A percentile compares a stretch with the other conserved stretches of the same genome.
Conservation (phyloP, 257 asterid genomes). For the Lycium barbarum region DNA sequence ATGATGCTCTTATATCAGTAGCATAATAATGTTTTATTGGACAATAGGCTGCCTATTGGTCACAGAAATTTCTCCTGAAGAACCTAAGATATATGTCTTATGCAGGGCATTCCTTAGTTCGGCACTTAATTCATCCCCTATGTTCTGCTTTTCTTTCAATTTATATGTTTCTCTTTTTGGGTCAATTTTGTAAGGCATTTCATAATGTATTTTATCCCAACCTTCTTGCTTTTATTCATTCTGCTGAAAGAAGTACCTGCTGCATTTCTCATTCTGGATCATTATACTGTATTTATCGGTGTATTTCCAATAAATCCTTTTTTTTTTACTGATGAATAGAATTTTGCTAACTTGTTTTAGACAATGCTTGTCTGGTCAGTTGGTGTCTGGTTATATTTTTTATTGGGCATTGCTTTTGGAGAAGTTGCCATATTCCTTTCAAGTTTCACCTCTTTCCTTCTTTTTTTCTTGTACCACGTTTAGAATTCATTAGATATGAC, state of each 20-base stretch:
- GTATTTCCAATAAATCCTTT: background rate
- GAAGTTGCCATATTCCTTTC: background rate
- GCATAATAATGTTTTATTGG: constrained; percentile 9
- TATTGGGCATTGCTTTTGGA: background rate
- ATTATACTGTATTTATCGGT: background rate
- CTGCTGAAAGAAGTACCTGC: background rate
- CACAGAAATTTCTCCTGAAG: background rate
- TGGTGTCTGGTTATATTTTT: background rate
- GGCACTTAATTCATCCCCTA: background rate
- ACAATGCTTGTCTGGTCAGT: background rate
- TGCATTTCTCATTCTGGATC: background rate
- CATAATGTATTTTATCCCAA: background rate
- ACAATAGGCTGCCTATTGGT: background rate
- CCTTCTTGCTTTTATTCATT: background rate
- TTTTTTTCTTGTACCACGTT: background rate
- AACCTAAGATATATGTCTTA: background rate
- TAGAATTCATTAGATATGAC: background rate
- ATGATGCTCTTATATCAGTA: background rate
- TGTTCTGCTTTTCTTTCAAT: background rate
- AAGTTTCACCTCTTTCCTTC: background rate
- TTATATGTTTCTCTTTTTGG: background rate
- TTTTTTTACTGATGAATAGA: background rate
- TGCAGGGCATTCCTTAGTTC: background rate
- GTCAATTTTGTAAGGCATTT: background rate
- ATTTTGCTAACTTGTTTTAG: background rate